Conservation (phyloP, 2,329 filamentous ascomycete genomes). For the Diaporthe nobilis region DNA sequence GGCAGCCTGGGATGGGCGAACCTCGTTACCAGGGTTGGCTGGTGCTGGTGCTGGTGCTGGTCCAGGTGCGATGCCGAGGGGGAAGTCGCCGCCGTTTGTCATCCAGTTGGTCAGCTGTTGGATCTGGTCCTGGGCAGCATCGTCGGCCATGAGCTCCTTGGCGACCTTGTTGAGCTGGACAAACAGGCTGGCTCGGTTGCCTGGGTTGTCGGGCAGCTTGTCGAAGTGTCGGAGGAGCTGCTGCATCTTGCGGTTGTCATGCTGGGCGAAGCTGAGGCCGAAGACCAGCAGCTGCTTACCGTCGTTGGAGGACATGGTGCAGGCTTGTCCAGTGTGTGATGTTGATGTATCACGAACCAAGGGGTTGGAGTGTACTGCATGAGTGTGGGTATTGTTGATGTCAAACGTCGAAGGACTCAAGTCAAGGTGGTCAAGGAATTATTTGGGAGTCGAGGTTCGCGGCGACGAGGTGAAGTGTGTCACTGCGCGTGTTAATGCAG, state of each 20-base stretch:
- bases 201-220: conserved; percentile 34
- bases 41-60: not conserved
- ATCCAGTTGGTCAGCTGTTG: conserved; percentile 38
- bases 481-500: not conserved
- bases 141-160: conserved; percentile 31
- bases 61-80: not conserved
- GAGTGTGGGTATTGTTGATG: not conserved
- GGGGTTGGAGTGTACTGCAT: no score
- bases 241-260: conserved; percentile 41
- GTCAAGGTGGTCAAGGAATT: not conserved
- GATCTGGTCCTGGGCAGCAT: conserved; percentile 10
- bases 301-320: conserved; percentile 36
- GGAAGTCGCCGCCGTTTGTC: conserved; percentile 37
- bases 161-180: conserved; percentile 38
- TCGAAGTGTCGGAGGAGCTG: conserved; percentile 39
- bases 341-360: not conserved
- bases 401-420: not conserved
- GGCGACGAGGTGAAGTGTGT: not conserved
- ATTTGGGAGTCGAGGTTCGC: not conserved
- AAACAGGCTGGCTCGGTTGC: conserved; percentile 32
- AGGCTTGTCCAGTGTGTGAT: no score
- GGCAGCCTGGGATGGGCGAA: not conserved
- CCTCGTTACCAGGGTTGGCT: not conserved
- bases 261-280: conserved; percentile 38
- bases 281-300: conserved; percentile 41